Base-by-base conservation (phyloP, 1,284 basidiomycete species). In the Boletus nobilissimus region DNA sequence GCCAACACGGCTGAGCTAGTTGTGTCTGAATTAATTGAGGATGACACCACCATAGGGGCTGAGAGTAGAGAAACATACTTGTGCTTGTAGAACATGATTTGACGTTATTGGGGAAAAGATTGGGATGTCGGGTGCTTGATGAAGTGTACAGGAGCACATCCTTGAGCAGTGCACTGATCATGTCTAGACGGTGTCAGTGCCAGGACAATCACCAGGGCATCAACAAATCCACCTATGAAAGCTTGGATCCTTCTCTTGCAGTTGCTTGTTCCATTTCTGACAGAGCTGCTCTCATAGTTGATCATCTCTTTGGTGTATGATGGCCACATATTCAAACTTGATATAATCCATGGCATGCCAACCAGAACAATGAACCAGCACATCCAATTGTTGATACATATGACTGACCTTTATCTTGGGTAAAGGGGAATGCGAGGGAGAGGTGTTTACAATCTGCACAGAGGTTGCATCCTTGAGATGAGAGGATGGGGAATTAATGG, bases 141-240 rank as follows among this genome's bases (percentile, higher is more conserved):
- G n/a, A n/a, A n/a, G n/a, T n/a, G n/a, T n/a, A n/a, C n/a, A n/a
- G n/a, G n/a, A n/a, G n/a, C n/a, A n/a, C n/a, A n/a, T n/a, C n/a
- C n/a, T n/a, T n/a, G n/a, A 92, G 83, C 0, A 89, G 84, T 65
- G 88, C 84, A 3, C 90, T 90, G 76, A 92, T 90, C 2, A 90
- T 88, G 68, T 85, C 89, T 91, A 73, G 24, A 75, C n/a, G 19
- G 19, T 3, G 26, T 65, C 6, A 69, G 60, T 7, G 66, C 1
- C 5, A 5, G 36, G 6, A 46, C 22, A n/a, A 46, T 24, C 2
- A 6, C 16, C 9, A 10, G 14, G 14, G 3, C 9, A n/a, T 39
- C 51, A 51, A 60, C n/a, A 29, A 40, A 70, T 72, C 62, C 39
- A 83, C 83, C 34, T 75, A 85, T 82, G 81, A 74, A 83, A 85